phyloP scores from a whole-genome alignment of 495 filamentous ascomycete genomes.

The Chlorociboria aeruginascens region DNA sequence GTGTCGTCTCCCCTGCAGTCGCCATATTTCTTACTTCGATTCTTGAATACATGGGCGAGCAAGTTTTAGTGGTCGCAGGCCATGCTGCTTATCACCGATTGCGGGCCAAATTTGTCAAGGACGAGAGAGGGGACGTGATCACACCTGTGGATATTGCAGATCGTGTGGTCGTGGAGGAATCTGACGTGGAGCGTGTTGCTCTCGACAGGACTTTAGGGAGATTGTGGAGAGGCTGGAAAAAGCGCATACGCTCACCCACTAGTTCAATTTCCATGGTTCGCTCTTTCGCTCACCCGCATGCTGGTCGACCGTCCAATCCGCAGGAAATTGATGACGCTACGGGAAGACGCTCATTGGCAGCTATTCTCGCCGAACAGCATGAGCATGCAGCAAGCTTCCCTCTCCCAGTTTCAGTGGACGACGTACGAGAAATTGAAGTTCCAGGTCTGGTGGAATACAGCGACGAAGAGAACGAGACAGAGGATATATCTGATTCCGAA shows the following conservation, averaged over 20 bases:
- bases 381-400: constrained; percentile 39
- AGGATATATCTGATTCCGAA: constrained; percentile 20
- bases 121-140: constrained; percentile 34
- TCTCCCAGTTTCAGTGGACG: constrained; percentile 54
- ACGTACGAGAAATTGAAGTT: constrained; percentile 63
- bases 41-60: constrained; percentile 88
- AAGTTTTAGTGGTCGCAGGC: constrained; percentile 75
- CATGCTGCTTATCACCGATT: constrained; percentile 74
- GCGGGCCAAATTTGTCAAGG: constrained; percentile 35
- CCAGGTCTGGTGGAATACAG: constrained; percentile 46
- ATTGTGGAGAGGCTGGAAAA: constrained; percentile 93
- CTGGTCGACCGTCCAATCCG: constrained; percentile 30
- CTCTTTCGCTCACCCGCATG: constrained; percentile 22
- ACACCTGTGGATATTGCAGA: constrained; percentile 34
- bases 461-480: constrained; percentile 44
- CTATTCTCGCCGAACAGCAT: constrained; percentile 24
- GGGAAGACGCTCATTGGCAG: constrained; percentile 6
- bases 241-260: constrained; percentile 49
- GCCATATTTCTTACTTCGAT: constrained; percentile 94
- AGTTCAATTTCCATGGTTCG: constrained; percentile 15
- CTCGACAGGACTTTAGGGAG: constrained; percentile 77
- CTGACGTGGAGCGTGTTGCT: constrained; percentile 87
- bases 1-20: constrained; percentile 74
- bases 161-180: constrained; percentile 71
- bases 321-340: constrained; percentile 14